A percentile compares a stretch with the other conserved stretches of the same genome.
These are phyloP conservation scores for Candida quercuum DNA, from an alignment of 805 yeast species.

Conservation along the genomic window DNA sequence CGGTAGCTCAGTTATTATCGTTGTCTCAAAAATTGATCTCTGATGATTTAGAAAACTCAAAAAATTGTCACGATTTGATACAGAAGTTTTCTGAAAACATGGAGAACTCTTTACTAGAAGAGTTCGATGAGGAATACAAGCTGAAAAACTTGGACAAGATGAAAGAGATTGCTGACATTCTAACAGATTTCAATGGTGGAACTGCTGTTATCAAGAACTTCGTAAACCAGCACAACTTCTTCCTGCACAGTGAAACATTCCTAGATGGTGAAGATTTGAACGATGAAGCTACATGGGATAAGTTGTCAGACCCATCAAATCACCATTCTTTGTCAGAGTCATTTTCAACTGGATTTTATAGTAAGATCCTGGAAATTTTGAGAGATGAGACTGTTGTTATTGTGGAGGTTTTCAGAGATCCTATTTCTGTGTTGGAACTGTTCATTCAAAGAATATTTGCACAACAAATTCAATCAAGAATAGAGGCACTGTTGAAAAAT, in stretches of 20 bases:
- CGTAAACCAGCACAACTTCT: slow-evolving; percentile 72
- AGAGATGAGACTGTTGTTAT: slow-evolving; percentile 71
- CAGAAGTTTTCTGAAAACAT: slow-evolving; percentile 70
- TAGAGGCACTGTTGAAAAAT: slow-evolving; percentile 52
- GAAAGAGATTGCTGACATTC: slow-evolving; percentile 69
- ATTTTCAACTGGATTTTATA: slow-evolving; percentile 45
- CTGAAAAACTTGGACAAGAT: slow-evolving; percentile 63
- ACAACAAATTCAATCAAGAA: slow-evolving; percentile 55
- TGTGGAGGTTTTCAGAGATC: slow-evolving; percentile 65
- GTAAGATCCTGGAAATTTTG: slow-evolving; percentile 53
- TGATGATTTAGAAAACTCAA: slow-evolving; percentile 42
- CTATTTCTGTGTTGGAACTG: slow-evolving; percentile 57
- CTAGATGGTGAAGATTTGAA: slow-evolving; percentile 27
- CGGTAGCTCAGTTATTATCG: slow-evolving; percentile 58
- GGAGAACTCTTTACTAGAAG: slow-evolving; percentile 64
- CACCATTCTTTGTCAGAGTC: slow-evolving; percentile 45
- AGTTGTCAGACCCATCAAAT: slow-evolving; percentile 53
- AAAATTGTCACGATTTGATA: slow-evolving; percentile 35
- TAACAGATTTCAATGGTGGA: slow-evolving; percentile 82
- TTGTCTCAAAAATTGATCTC: slow-evolving; percentile 62
- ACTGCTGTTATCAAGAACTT: slow-evolving; percentile 75
- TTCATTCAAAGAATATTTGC: slow-evolving; percentile 75
- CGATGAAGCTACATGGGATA: slow-evolving; percentile 51
- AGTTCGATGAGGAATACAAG: slow-evolving; percentile 71
- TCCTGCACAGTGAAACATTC: slow-evolving; percentile 31